Evolutionary conservation across 257 asterid species (phyloP), one percentile per base, ranked within the genome.

Genomic region (Sherardia arvensis): DNA sequence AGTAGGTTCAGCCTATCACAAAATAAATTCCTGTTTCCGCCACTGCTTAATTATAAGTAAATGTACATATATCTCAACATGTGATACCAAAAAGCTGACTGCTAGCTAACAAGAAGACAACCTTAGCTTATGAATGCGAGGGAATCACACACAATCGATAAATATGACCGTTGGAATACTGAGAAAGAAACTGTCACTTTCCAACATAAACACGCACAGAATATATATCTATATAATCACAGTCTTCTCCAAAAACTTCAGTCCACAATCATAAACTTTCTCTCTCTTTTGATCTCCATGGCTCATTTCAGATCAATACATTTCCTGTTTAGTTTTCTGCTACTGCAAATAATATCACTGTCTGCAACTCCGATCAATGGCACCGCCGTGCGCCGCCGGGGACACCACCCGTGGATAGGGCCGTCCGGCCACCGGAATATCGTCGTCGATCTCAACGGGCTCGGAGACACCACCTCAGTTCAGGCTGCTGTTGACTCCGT

Each of bases 401-500:
- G 15, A 5, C 84, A 47, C 57, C 81, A 55, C 66, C 74, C 77
- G 61, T 83, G 88, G 90, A 76, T 83, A 36, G 91, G 92, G 20
- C 94, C 97, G 33, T 76, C 90, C 65, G 94, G 95, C 30, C 81
- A 80, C 85, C 92, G 77, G 11, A 64, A 71, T 62, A 80, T 90
- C 71, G 82, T 78, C 3, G 97, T 90, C n/a, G 91, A 90, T 45
- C 59, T 74, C 17, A 63, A 82, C 20, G 95, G 97, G 53, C 63
- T n/a, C 3, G 97, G 90, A 0, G 92, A 90, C 27, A 85, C 62
- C 70, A 76, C 7, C 45, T 74, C 88, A 3, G 95, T 90, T 26
- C 97, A 90, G 61, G 90, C 66, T 5, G 97, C 97, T 0, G 95
- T 90, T 4, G 86, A 90, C 49, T 68, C 94, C 8, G 82, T 90